Evolutionary conservation across 202 grass and related monocot species (phyloP).

Genomic region (Setaria viridis): DNA sequence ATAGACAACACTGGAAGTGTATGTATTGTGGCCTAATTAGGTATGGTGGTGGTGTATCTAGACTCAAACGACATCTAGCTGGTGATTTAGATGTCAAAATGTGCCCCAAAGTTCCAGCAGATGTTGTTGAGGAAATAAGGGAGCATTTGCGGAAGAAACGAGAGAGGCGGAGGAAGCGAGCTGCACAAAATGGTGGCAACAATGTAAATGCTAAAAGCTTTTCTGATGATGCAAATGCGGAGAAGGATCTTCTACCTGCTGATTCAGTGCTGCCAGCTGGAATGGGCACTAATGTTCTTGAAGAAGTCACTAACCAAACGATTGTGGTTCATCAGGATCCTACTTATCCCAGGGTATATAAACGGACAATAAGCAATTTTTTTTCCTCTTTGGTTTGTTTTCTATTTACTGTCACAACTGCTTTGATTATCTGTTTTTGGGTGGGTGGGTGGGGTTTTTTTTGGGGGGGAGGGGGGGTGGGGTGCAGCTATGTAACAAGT

Average conservation of each 20-base stretch:
- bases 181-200: slow-evolving; percentile 38
- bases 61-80: slow-evolving; percentile 89
- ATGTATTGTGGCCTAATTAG: slow-evolving; percentile 82
- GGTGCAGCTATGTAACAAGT: no score
- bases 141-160: slow-evolving; percentile 66
- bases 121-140: slow-evolving; percentile 63
- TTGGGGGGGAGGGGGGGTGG: no score
- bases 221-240: slow-evolving; percentile 35
- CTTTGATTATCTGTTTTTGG: neutral
- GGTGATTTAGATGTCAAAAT: slow-evolving; percentile 85
- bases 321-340: slow-evolving; percentile 39
- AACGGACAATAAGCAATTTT: slow-evolving; percentile 32
- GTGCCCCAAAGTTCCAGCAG: slow-evolving; percentile 71
- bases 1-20: slow-evolving; percentile 83
- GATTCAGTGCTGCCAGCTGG: slow-evolving; percentile 32
- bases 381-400: slow-evolving; percentile 20
- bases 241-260: slow-evolving; percentile 47
- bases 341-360: slow-evolving; percentile 46
- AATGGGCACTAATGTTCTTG: slow-evolving; percentile 46
- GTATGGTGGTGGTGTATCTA: slow-evolving; percentile 86
- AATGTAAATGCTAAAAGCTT: slow-evolving; percentile 39
- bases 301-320: slow-evolving; percentile 58
- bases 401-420: neutral
- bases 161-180: slow-evolving; percentile 54
- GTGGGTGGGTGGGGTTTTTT: no score